phyloP scores from a whole-genome alignment of 2,329 filamentous ascomycete genomes.

The Apiospora hydei region DNA sequence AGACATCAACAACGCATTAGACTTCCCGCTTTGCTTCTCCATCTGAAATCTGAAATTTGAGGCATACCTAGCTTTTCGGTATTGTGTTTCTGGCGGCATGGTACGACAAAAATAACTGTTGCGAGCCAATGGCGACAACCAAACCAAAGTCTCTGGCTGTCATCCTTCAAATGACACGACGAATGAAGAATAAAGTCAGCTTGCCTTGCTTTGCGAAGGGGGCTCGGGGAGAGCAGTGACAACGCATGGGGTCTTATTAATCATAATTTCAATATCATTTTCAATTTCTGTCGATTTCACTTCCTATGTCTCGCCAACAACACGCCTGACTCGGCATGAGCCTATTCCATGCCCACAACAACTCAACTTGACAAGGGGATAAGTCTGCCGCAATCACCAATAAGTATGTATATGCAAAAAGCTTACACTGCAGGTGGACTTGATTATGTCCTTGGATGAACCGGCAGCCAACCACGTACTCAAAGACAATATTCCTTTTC shows the following conservation, averaged over 20 bases:
- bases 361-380: background rate
- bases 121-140: background rate
- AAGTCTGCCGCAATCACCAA: background rate
- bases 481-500: background rate
- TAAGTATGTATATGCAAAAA: background rate
- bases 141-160: background rate
- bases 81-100: background rate
- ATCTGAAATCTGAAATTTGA: background rate
- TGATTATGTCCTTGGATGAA: background rate
- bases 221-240: background rate
- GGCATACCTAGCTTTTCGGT: background rate
- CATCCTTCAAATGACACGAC: background rate
- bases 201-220: background rate
- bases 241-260: background rate
- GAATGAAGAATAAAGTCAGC: background rate
- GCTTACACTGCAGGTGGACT: background rate
- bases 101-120: background rate
- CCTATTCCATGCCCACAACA: background rate
- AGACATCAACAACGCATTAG: background rate
- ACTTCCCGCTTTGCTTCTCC: constrained; percentile 4
- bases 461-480: background rate
- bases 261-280: background rate
- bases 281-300: background rate
- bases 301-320: background rate
- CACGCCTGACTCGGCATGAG: background rate